Evolutionary conservation across 225 moss, liverwort and hornwort species (phyloP).

Genomic region (Bryoerythrophyllum caledonicum): DNA sequence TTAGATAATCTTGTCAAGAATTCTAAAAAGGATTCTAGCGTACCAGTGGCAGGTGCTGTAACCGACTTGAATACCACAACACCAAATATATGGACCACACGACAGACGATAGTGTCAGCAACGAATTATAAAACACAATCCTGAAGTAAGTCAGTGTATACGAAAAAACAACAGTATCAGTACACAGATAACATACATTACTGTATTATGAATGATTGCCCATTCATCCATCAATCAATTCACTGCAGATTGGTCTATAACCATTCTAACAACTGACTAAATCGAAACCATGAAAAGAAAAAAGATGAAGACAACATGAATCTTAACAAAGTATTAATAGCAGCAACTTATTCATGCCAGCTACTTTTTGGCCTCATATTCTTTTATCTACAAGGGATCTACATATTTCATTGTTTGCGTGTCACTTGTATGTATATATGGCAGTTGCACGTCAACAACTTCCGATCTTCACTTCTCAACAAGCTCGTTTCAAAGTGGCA

Average conservation of each 20-base stretch:
- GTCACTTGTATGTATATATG: too few species aligned
- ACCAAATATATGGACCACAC: constrained; percentile 25
- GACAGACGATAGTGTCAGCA: constrained; percentile 34
- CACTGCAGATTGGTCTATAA: constrained; percentile 6
- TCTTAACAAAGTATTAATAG: background rate
- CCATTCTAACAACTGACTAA: constrained; percentile 12
- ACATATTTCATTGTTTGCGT: too few species aligned
- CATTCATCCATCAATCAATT: constrained; percentile 1
- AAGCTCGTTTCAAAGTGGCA: too few species aligned
- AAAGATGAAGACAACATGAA: background rate
- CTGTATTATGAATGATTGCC: background rate
- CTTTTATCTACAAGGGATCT: too few species aligned
- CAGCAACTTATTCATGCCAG: too few species aligned
- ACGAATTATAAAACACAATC: constrained; percentile 5
- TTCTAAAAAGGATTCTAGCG: constrained; percentile 18
- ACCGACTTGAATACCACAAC: constrained; percentile 64
- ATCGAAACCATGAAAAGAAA: constrained; percentile 2
- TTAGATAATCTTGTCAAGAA: background rate
- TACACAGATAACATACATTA: background rate
- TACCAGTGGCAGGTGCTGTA: constrained; percentile 99
- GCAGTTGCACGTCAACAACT: too few species aligned
- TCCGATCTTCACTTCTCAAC: too few species aligned
- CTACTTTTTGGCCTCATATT: too few species aligned
- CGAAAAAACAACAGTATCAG: background rate
- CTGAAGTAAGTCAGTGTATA: background rate